These are phyloP conservation scores for Pogostemon cablin DNA, from an alignment of 257 asterid species.

Conservation along the genomic window DNA sequence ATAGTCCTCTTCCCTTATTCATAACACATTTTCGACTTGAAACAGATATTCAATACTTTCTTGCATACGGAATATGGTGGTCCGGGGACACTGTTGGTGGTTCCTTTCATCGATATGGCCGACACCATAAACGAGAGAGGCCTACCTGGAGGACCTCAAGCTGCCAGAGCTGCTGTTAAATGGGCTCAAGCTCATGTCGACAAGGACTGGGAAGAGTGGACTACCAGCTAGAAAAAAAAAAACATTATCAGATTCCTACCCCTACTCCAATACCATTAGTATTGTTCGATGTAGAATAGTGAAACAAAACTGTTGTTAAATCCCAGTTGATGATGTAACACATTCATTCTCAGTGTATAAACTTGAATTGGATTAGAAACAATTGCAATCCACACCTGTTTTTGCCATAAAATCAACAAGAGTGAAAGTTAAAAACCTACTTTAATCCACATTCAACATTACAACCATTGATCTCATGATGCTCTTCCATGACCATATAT, in stretches of 20 bases:
- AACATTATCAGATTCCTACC: not conserved
- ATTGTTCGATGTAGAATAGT: not conserved
- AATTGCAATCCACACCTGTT: not conserved
- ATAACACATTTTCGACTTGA: not conserved
- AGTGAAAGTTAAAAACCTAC: too few relatives aligned
- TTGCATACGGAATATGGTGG: conserved; percentile 89
- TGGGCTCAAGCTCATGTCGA: conserved; percentile 87
- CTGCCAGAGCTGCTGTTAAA: conserved; percentile 86
- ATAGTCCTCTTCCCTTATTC: too few relatives aligned
- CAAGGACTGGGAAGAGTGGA: conserved; percentile 91
- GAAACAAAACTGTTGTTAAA: not conserved
- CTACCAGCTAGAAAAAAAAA: conserved; percentile 20
- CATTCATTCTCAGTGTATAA: conserved; percentile 4
- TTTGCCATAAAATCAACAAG: too few relatives aligned
- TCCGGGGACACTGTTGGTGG: conserved; percentile 84
- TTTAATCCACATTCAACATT: not conserved
- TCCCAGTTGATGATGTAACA: not conserved
- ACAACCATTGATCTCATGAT: not conserved
- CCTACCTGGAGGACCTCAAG: conserved; percentile 93
- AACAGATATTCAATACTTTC: conserved; percentile 72
- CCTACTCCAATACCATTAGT: too few relatives aligned
- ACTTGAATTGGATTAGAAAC: not conserved
- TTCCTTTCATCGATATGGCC: conserved; percentile 88
- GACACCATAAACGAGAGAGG: conserved; percentile 78
- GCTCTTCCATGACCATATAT: not conserved